phyloP scores from a whole-genome alignment of 2,329 filamentous ascomycete species.

The Aspergillus udagawae region DNA sequence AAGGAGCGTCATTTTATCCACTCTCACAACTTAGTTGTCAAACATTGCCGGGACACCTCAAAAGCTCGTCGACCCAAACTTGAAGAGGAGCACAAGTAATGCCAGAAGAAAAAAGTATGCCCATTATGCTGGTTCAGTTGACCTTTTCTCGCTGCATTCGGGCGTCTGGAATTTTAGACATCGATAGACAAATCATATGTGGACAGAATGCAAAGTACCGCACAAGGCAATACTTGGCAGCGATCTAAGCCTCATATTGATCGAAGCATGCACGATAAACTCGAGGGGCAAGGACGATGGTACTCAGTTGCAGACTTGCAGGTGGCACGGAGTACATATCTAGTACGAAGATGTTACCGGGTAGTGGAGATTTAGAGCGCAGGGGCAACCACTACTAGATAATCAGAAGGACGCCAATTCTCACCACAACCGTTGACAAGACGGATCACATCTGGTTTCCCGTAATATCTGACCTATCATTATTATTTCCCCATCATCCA shows the following conservation, averaged over 20 bases:
- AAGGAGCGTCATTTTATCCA: too few species aligned
- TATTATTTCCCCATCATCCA: background rate
- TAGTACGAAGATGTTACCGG: background rate
- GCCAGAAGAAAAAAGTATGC: background rate
- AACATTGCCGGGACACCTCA: background rate
- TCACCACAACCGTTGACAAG: slow-evolving; percentile 6
- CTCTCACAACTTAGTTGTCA: background rate
- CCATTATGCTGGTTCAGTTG: background rate
- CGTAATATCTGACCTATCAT: background rate
- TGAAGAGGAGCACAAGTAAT: background rate
- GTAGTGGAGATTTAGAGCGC: slow-evolving; percentile 1
- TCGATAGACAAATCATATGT: background rate
- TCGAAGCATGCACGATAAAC: slow-evolving; percentile 10
- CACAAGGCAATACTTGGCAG: background rate
- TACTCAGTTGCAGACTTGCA: background rate
- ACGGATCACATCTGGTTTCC: slow-evolving; percentile 6
- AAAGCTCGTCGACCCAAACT: background rate
- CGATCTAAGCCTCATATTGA: slow-evolving; percentile 1
- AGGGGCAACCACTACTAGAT: background rate
- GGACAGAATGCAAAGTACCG: background rate
- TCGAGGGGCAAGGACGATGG: slow-evolving; percentile 5
- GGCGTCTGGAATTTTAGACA: background rate
- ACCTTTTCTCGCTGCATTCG: background rate
- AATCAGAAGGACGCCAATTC: background rate
- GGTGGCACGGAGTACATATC: background rate